Evolutionary conservation across 2,329 filamentous ascomycete species (phyloP).

Genomic region (Cordyceps cateniannulata): DNA sequence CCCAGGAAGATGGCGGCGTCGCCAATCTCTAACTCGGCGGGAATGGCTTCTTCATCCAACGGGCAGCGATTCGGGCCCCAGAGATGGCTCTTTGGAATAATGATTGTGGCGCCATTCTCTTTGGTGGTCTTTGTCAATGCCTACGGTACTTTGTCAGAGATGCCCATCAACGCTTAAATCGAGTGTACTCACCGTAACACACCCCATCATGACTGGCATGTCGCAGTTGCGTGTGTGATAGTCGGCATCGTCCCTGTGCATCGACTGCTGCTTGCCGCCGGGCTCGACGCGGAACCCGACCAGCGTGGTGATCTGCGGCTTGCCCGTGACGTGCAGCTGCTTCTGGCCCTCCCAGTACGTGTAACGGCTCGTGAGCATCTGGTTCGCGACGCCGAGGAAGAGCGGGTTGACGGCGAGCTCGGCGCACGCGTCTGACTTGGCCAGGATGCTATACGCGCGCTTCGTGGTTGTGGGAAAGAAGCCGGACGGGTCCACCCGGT

Average conservation of each 20-base stretch:
- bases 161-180: neutral
- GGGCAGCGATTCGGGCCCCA: conserved; percentile 33
- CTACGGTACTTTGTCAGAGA: conserved; percentile 5
- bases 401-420: conserved; percentile 29
- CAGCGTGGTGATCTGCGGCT: conserved; percentile 30
- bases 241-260: conserved; percentile 31
- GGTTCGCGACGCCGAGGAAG: conserved; percentile 28
- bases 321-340: conserved; percentile 24
- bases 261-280: conserved; percentile 31
- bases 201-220: conserved; percentile 32
- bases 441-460: conserved; percentile 32
- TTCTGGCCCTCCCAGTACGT: conserved; percentile 30
- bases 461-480: conserved; percentile 35
- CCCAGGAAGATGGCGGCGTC: conserved; percentile 34
- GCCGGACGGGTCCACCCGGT: conserved; percentile 29
- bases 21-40: conserved; percentile 33
- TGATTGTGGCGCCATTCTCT: conserved; percentile 35
- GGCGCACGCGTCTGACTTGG: conserved; percentile 30
- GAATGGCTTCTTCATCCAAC: conserved; percentile 29
- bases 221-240: conserved; percentile 25
- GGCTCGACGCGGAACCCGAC: conserved; percentile 34
- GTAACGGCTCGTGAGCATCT: conserved; percentile 28
- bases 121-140: conserved; percentile 33
- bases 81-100: conserved; percentile 33
- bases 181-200: conserved; percentile 21